Base-by-base conservation (phyloP, 2,329 filamentous ascomycete species). In the Samsoniella hepiali region DNA sequence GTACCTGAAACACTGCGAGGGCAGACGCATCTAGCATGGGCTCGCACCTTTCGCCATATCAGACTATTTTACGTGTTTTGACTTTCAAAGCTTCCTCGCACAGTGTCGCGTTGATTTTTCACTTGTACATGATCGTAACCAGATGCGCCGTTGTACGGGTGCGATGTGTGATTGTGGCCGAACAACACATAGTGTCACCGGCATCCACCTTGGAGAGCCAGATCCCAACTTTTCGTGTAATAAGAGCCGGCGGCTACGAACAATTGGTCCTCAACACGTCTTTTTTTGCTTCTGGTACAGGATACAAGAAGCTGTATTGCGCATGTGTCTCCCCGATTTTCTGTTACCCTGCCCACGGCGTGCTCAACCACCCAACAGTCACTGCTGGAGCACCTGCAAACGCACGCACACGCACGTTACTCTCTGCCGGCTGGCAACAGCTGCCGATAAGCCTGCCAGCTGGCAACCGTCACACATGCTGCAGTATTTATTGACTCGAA, bases 401-500 rank as follows among this genome's bases (percentile, higher is more conserved):
- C 60, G 60, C 31, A 57, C 32, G n/a, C 13, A 2, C 5, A 34
- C 15, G n/a, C 40, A 31, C 27, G 22, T 15, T 17, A 17, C 4
- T 44, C 38, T 42, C 44, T 36, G 38, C n/a, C 44, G 49, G 44
- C 56, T 58, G 34, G 36, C 38, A 15, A 3, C 22, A 22, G 22
- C 22, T 22, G 22, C 22, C 31, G 10, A n/a, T 11, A 55, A 3
- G 36, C 50, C 65, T 63, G 49, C 47, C 42, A 60, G 50, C 56
- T 57, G 34, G 45, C 15, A 51, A 47, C 62, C 32, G 11, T 32
- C 5, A 15, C 53, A 17, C 9, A 17, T 54, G 62, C 63, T 63
- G 60, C 17, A 38, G 36, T 44, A 53, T 53, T 58, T 50, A 45
- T 31, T 55, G n/a, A 29, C 22, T 31, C 27, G 40, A 47, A 57